phyloP scores from a whole-genome alignment of 1,284 basidiomycete species.

The Malassezia furfur region DNA sequence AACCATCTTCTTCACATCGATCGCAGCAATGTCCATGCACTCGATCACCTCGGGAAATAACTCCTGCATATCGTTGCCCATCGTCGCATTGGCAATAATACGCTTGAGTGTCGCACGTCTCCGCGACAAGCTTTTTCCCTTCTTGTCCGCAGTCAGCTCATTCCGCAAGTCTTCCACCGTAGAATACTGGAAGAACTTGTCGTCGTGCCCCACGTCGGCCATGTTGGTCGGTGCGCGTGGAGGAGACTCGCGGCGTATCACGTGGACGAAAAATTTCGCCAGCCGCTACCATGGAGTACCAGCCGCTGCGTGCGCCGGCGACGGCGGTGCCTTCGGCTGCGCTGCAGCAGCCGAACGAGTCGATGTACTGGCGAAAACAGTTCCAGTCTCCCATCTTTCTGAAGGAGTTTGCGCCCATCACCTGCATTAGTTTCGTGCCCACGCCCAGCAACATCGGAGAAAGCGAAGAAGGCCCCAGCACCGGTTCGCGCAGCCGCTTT shows the following conservation, averaged over 20 bases:
- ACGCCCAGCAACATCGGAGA: conserved; percentile 6
- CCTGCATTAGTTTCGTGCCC: conserved; percentile 43
- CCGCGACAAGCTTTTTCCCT: conserved; percentile 43
- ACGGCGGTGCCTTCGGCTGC: neutral
- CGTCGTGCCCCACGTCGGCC: conserved; percentile 39
- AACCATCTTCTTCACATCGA: conserved; percentile 94
- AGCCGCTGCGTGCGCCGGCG: conserved; percentile 14
- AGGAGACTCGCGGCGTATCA: conserved; percentile 2
- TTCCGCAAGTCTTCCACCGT: conserved; percentile 43
- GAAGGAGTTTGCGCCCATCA: conserved; percentile 44
- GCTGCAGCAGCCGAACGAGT: conserved; percentile 21
- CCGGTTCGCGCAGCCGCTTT: conserved; percentile 55
- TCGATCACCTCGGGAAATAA: conserved; percentile 74
- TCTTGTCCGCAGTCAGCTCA: conserved; percentile 45
- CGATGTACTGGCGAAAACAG: conserved; percentile 40
- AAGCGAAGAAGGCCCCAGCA: conserved; percentile 20
- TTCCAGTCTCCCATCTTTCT: conserved; percentile 41
- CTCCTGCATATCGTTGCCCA: conserved; percentile 68
- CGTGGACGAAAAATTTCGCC: conserved; percentile 16
- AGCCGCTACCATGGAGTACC: conserved; percentile 15
- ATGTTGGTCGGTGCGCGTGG: conserved; percentile 15
- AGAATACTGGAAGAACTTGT: conserved; percentile 45
- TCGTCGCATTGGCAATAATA: conserved; percentile 48
- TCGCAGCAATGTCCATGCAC: conserved; percentile 72
- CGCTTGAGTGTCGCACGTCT: conserved; percentile 45